A percentile compares a stretch with the other conserved stretches of the same genome.
These are phyloP conservation scores for Sphagnurus paluster DNA, from an alignment of 1,284 basidiomycete species.

Conservation along the genomic window DNA sequence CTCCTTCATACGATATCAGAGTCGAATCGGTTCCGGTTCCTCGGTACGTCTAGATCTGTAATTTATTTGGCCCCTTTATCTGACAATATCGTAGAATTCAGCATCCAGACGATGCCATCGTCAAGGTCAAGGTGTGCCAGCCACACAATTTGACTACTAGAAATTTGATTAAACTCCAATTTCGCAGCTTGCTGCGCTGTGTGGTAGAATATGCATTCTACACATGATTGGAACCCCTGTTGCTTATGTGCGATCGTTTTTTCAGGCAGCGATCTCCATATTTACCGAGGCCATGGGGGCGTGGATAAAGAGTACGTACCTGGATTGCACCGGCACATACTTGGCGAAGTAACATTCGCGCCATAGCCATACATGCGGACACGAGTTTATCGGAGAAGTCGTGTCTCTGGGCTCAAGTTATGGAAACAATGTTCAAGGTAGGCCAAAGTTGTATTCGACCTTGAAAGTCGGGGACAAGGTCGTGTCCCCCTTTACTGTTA, in stretches of 20 bases:
- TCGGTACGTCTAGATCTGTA: constrained; percentile 37
- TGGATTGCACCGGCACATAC: background rate
- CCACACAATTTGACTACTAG: background rate
- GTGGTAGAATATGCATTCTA: constrained; percentile 43
- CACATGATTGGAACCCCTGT: background rate
- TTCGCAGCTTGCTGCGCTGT: constrained; percentile 66
- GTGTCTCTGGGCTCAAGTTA: constrained; percentile 72
- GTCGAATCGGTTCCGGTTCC: constrained; percentile 61
- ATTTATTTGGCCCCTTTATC: background rate
- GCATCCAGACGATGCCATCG: constrained; percentile 73
- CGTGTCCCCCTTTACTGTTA: constrained; percentile 85
- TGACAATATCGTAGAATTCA: constrained; percentile 46
- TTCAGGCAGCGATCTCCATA: constrained; percentile 73
- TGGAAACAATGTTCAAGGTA: constrained; percentile 37
- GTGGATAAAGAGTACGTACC: constrained; percentile 37
- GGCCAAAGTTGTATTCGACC: constrained; percentile 63
- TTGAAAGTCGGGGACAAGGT: constrained; percentile 82
- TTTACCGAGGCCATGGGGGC: constrained; percentile 63
- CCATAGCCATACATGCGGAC: constrained; percentile 65
- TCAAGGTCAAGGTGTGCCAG: constrained; percentile 54
- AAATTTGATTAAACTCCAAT: background rate
- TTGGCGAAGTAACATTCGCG: background rate
- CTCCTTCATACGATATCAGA: constrained; percentile 67
- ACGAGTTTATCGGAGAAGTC: constrained; percentile 84
- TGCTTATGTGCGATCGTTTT: background rate